Evolutionary conservation across 768 basidiomycete genomes (phyloP).

Genomic region (Suillus discolor): DNA sequence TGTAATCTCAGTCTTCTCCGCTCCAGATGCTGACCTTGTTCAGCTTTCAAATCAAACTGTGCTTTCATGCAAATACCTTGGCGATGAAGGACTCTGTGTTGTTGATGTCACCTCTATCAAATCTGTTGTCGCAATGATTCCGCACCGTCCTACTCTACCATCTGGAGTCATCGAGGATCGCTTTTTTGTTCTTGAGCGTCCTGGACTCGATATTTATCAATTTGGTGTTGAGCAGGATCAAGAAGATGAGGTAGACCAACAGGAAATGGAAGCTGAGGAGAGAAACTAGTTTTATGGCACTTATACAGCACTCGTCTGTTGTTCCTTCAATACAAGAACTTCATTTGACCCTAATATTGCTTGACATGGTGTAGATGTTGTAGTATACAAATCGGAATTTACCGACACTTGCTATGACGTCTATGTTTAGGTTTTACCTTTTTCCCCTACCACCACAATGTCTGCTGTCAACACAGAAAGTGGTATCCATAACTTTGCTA

Average conservation of each 20-base stretch:
- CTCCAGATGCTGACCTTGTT: slow-evolving; percentile 19
- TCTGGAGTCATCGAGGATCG: slow-evolving; percentile 11
- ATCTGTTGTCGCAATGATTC: slow-evolving; percentile 26
- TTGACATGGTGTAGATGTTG: too few species aligned
- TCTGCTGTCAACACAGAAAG: not conserved
- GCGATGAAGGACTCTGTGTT: slow-evolving; percentile 20
- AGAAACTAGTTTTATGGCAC: not conserved
- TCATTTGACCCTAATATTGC: too few species aligned
- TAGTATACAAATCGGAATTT: too few species aligned
- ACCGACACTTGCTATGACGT: too few species aligned
- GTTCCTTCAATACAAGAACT: too few species aligned
- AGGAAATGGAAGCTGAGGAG: not conserved
- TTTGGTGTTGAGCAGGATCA: slow-evolving; percentile 1
- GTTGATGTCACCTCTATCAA: slow-evolving; percentile 18
- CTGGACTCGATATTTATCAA: slow-evolving; percentile 3
- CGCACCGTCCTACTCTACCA: slow-evolving; percentile 15
- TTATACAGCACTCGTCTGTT: too few species aligned
- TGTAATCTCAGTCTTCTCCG: slow-evolving; percentile 23
- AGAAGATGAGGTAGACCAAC: slow-evolving; percentile 4
- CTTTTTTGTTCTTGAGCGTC: not conserved
- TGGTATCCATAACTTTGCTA: not conserved
- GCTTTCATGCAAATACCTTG: slow-evolving; percentile 20
- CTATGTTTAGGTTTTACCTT: too few species aligned
- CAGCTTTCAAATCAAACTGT: slow-evolving; percentile 20
- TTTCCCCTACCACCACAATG: not conserved